Conservation (phyloP, 805 yeast genomes). For the Lachancea kluyveri region DNA sequence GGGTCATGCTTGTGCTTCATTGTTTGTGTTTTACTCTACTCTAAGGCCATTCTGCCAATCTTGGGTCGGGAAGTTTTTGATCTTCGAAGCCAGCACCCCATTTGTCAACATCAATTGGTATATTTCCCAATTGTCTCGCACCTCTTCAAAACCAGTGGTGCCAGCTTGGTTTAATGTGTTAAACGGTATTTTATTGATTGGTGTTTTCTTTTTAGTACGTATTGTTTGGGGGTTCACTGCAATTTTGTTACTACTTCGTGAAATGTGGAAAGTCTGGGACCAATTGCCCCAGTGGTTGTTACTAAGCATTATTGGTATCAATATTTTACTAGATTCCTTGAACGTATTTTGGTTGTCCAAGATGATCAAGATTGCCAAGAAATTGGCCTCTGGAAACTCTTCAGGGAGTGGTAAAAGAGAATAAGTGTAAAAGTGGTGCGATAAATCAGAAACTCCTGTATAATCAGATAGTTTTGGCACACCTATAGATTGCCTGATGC, state of each 20-base stretch:
- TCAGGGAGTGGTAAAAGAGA: no score
- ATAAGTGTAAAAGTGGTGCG: no score
- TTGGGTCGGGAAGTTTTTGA: constrained; percentile 73
- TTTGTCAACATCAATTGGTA: constrained; percentile 95
- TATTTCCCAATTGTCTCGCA: constrained; percentile 67
- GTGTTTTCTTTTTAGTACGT: constrained; percentile 69
- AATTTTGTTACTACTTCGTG: constrained; percentile 43
- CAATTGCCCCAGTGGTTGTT: constrained; percentile 44
- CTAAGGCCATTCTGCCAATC: constrained; percentile 72
- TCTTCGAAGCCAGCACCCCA: constrained; percentile 88
- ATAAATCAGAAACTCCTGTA: no score
- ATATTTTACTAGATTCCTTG: constrained; percentile 56
- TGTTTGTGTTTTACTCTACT: constrained; percentile 61
- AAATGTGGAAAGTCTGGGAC: constrained; percentile 40
- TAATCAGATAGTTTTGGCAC: no score
- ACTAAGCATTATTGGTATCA: constrained; percentile 45
- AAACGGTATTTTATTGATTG: constrained; percentile 68
- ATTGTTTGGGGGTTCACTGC: constrained; percentile 85
- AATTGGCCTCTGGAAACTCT: constrained; percentile 32
- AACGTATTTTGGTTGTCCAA: constrained; percentile 84
- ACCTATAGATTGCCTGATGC: no score
- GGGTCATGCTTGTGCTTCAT: constrained; percentile 77
- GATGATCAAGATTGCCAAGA: constrained; percentile 72
- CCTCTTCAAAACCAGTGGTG: constrained; percentile 36
- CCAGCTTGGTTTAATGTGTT: constrained; percentile 46